Base-by-base conservation (phyloP, 2,329 filamentous ascomycete genomes). In the Rosellinia necatrix region DNA sequence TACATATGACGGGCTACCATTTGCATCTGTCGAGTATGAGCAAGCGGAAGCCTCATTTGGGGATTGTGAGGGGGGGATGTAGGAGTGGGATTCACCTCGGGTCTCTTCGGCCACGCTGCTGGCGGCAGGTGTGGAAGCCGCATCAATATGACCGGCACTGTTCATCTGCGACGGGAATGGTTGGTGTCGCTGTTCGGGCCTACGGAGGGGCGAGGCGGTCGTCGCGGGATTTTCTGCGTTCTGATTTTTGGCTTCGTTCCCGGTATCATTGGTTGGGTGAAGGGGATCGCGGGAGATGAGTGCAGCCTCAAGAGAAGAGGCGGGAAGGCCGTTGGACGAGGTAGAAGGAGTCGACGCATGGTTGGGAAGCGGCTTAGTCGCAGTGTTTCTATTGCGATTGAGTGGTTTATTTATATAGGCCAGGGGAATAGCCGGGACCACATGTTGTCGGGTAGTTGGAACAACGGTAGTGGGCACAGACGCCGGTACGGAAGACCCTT, bases 341-440 rank as follows among this genome's bases (percentile, higher is more conserved):
- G 46, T 15, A 25, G 57, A 58, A 9, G 44, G n/a, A 10, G 49
- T 44, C 9, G 51, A 40, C 41, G 59, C 41, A 49, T 58, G 63
- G 32, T 64, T 65, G 51, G 43, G 17, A n/a, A 40, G 52, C 10
- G 57, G 27, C 27, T 61, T 64, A 48, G 43, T 40, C 15, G 38
- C 53, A 3, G 46, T 41, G 27, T 51, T 61, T 37, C 38, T 51
- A 32, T 44, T 38, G 44, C 51, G 49, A 55, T 56, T 63, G 15
- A 58, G 40, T 41, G 68, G 66, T 38, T 65, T 66, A 43, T 63
- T 59, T 48, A 71, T 66, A 52, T 68, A 60, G n/a, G 68, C 52
- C 46, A 71, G 56, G 19, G 70, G 70, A 51, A 72, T 70, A 25
- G 65, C 70, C 46, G 70, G 68, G 34, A 70, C 48, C 2, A 72